A percentile compares a stretch with the other conserved stretches of the same genome.
Conservation (phyloP, 345 rosid genomes). For the Eucalyptus dawsonii region DNA sequence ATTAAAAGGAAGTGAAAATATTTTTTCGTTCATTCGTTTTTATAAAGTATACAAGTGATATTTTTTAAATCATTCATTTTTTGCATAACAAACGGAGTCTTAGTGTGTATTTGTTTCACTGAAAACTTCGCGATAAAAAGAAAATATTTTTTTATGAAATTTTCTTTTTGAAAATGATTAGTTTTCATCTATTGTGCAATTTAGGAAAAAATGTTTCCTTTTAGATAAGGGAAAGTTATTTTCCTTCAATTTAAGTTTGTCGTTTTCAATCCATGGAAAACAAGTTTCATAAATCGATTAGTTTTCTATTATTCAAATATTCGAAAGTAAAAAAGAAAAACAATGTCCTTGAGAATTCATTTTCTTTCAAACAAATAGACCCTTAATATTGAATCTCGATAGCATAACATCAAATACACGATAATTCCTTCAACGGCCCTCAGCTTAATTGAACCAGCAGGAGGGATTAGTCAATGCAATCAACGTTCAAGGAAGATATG, state of each 20-base stretch:
- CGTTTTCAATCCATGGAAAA: not conserved
- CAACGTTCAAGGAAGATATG: not conserved
- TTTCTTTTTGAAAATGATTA: not conserved
- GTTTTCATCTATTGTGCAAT: not conserved
- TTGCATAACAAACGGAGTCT: accelerated
- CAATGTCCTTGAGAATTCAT: not conserved
- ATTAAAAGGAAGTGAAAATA: not conserved
- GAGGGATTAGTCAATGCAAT: not conserved
- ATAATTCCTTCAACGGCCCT: not conserved
- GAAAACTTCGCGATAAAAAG: accelerated
- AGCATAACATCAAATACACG: accelerated
- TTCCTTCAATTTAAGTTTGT: not conserved
- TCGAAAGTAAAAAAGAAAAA: accelerated
- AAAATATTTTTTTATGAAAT: not conserved
- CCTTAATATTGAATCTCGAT: not conserved
- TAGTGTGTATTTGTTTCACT: not conserved
- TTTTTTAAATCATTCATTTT: not conserved
- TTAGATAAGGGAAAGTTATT: not conserved
- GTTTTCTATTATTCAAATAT: not conserved
- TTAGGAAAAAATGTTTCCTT: not conserved
- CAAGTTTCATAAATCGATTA: not conserved
- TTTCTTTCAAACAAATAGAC: not conserved
- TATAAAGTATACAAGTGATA: not conserved
- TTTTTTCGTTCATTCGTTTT: not conserved
- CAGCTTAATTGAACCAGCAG: not conserved